Base-by-base conservation (phyloP, 768 basidiomycete genomes). In the Phallus indusiatus region DNA sequence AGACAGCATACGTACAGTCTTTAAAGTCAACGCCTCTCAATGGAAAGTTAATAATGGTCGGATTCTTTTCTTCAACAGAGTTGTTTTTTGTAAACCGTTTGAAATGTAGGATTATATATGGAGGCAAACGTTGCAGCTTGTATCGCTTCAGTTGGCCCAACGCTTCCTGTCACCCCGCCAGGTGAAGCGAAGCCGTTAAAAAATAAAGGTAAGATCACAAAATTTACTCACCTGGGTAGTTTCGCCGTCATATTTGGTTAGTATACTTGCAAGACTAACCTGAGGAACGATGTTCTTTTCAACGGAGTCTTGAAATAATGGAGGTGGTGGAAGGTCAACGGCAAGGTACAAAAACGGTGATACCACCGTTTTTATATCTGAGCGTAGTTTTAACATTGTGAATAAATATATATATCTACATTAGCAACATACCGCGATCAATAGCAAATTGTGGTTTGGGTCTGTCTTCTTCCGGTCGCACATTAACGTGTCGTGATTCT, bases 221-320 rank as follows among this genome's bases (percentile, higher is more conserved):
- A n/a, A 54, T 53, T 16, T 56, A 63, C 76, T 66, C 66, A 88
- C 92, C 78, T 94, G 92, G 16, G 94, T 89, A 3, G 88, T 90
- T 64, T 75, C 76, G 14, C 96, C 96, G 71, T 98, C 92, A 72
- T 94, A 99, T 72, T 99, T 99, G 18, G 88, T 81, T 21, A 98
- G 78, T 28, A 98, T 86, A 11, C 86, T 84, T 60, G 93, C 84
- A 59, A 99, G 85, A 50, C 87, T 88, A 61, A 96, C 91, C 78
- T 99, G 96, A 34, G 96, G 96, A 63, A 98, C 96, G 70, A 99
- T 98, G 70, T 98, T 97, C 75, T 96, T 96, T 75, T 96, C 94
- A 50, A 95, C 81, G 4, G 89, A 74, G 68, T 97, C 94, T 73
- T 97, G 95, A 73, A 98, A 99, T 46, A 99, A 74, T 16, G 95